Evolutionary conservation across 1,284 basidiomycete genomes (phyloP).

Genomic region (Rugosomyces carneus): DNA sequence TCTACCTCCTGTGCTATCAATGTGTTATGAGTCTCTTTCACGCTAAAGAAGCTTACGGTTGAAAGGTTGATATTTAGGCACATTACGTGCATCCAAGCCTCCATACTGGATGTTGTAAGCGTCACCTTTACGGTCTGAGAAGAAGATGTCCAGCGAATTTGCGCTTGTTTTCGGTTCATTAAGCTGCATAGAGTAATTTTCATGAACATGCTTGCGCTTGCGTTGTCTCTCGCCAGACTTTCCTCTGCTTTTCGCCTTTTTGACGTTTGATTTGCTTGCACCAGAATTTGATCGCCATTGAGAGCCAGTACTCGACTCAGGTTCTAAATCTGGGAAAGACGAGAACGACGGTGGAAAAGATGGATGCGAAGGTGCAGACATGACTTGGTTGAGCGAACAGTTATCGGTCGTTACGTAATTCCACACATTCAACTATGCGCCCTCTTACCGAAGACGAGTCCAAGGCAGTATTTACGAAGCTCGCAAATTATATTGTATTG

Average conservation of each 20-base stretch:
- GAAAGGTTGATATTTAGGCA: constrained; percentile 61
- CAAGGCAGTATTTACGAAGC: constrained; percentile 83
- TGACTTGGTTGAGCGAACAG: constrained; percentile 15
- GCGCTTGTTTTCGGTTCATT: neutral
- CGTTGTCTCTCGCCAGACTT: constrained; percentile 13
- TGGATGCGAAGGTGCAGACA: constrained; percentile 50
- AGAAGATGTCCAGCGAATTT: constrained; percentile 38
- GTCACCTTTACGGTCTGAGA: constrained; percentile 68
- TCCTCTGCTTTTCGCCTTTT: constrained; percentile 16
- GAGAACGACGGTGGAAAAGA: constrained; percentile 21
- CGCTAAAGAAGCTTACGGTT: constrained; percentile 38
- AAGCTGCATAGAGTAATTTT: neutral
- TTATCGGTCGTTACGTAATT: constrained; percentile 13
- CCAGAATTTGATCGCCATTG: constrained; percentile 1
- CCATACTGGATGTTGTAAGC: constrained; percentile 64
- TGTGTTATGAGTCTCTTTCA: constrained; percentile 23
- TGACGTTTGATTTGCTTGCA: constrained; percentile 12
- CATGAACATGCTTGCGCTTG: constrained; percentile 13
- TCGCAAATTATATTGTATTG: constrained; percentile 86
- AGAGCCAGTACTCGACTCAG: constrained; percentile 27
- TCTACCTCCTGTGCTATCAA: constrained; percentile 58
- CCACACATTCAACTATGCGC: constrained; percentile 47
- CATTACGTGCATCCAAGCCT: constrained; percentile 53
- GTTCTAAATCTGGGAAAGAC: constrained; percentile 56
- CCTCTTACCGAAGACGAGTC: constrained; percentile 84